Evolutionary conservation across 1,139 yeast genomes (phyloP).

Genomic region (Yamadazyma atlantica): DNA sequence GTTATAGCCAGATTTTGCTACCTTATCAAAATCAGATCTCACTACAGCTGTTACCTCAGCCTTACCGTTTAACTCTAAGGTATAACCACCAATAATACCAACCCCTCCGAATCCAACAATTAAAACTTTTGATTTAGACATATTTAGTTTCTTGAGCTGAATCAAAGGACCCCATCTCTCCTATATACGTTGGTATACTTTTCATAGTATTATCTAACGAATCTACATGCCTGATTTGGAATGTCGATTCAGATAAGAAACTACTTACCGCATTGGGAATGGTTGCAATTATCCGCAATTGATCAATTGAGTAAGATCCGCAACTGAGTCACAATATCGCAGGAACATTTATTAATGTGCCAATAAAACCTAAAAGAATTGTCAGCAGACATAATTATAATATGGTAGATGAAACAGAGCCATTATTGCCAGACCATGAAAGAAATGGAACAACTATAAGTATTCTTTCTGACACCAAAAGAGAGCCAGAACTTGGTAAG

Average conservation of each 20-base stretch:
- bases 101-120: constrained; percentile 67
- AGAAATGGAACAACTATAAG: background rate
- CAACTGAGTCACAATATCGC: background rate
- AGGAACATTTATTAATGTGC: background rate
- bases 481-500: background rate
- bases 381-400: background rate
- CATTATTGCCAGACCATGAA: background rate
- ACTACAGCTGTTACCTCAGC: constrained; percentile 32
- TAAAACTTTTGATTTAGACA: constrained; percentile 31
- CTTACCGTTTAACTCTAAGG: constrained; percentile 24
- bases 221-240: constrained; percentile 1
- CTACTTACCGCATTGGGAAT: background rate
- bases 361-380: background rate
- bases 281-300: background rate
- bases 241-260: background rate
- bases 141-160: background rate
- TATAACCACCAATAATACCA: constrained; percentile 30
- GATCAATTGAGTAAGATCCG: too few relatives aligned
- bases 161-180: background rate
- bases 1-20: constrained; percentile 26
- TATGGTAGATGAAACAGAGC: constrained; percentile 1
- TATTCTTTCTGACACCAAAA: background rate
- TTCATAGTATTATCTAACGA: background rate
- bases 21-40: constrained; percentile 31
- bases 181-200: background rate